A percentile compares a stretch with the other conserved stretches of the same genome.
These are phyloP conservation scores for Sequoiadendron giganteum DNA, from an alignment of 75 land plant species.

Conservation along the genomic window DNA sequence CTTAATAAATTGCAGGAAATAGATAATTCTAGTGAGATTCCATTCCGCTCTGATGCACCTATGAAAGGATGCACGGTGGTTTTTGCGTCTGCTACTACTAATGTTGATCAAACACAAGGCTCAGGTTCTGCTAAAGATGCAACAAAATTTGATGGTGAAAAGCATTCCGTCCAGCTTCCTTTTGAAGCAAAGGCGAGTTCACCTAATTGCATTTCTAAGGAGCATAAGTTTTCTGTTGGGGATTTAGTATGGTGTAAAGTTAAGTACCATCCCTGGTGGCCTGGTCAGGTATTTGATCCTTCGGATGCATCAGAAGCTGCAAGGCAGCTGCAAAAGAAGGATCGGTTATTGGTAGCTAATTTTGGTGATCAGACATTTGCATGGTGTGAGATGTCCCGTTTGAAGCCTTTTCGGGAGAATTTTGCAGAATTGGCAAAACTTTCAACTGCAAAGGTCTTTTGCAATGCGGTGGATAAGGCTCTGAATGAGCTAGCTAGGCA, in stretches of 20 bases:
- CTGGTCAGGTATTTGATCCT: conserved; percentile 67
- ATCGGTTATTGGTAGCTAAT: conserved; percentile 54
- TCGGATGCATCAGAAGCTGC: conserved; percentile 61
- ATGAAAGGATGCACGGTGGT: background rate
- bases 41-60: background rate
- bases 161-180: background rate
- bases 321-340: conserved; percentile 39
- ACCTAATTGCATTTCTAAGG: background rate
- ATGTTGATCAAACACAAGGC: background rate
- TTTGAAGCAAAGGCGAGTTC: background rate
- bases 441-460: conserved; percentile 32
- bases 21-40: background rate
- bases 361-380: conserved; percentile 80
- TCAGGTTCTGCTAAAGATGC: background rate
- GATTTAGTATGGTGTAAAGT: conserved; percentile 77
- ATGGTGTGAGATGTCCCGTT: conserved; percentile 52
- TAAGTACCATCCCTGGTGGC: conserved; percentile 77
- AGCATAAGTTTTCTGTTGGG: conserved; percentile 40
- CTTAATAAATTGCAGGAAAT: background rate
- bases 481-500: conserved; percentile 55
- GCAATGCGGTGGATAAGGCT: conserved; percentile 41
- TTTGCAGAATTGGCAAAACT: conserved; percentile 51
- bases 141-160: background rate
- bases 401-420: conserved; percentile 47
- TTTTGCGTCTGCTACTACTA: background rate